Percentiles rank a stretch among this genome's conserved stretches.
These are phyloP conservation scores for Meyerozyma athensensis DNA, from an alignment of 1,139 yeast genomes.

Conservation along the genomic window DNA sequence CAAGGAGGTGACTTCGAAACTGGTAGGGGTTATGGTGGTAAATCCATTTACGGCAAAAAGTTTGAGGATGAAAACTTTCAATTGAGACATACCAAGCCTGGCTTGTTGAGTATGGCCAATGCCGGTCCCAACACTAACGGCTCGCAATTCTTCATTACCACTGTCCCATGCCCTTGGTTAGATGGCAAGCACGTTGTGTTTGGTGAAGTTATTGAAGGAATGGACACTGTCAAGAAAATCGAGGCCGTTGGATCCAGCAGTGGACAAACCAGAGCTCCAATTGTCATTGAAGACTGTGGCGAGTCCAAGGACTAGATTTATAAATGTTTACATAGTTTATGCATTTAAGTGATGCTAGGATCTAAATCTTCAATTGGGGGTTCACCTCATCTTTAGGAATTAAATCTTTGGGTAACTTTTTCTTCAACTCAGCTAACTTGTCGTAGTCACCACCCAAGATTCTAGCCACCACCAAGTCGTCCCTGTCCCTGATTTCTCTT, in stretches of 20 bases:
- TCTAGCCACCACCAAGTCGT: conserved; percentile 76
- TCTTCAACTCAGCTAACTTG: conserved; percentile 66
- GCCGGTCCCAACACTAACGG: conserved; percentile 43
- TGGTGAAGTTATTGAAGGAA: conserved; percentile 39
- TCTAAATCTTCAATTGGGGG: conserved; percentile 30
- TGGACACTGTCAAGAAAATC: conserved; percentile 34
- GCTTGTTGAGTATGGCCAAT: conserved; percentile 40
- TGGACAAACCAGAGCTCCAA: conserved; percentile 24
- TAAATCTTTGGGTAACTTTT: conserved; percentile 41
- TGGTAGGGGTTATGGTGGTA: conserved; percentile 40
- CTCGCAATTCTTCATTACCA: conserved; percentile 39
- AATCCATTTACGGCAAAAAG: conserved; percentile 34
- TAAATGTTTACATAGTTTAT: conserved; percentile 1
- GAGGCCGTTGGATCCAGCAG: conserved; percentile 29
- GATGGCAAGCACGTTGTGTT: conserved; percentile 41
- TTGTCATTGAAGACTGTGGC: conserved; percentile 39
- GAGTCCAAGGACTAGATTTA: conserved; percentile 18
- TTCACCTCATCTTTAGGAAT: conserved; percentile 33
- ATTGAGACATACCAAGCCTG: conserved; percentile 31
- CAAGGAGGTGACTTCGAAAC: conserved; percentile 43
- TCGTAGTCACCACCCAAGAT: conserved; percentile 84
- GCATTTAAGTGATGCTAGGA: conserved; percentile 6
- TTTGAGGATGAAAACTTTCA: conserved; percentile 37
- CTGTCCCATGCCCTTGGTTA: conserved; percentile 41
- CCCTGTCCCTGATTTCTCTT: conserved; percentile 64